A percentile compares a stretch with the other conserved stretches of the same genome.
phyloP scores from a whole-genome alignment of 257 asterid species.

The Solanum bulbocastanum region DNA sequence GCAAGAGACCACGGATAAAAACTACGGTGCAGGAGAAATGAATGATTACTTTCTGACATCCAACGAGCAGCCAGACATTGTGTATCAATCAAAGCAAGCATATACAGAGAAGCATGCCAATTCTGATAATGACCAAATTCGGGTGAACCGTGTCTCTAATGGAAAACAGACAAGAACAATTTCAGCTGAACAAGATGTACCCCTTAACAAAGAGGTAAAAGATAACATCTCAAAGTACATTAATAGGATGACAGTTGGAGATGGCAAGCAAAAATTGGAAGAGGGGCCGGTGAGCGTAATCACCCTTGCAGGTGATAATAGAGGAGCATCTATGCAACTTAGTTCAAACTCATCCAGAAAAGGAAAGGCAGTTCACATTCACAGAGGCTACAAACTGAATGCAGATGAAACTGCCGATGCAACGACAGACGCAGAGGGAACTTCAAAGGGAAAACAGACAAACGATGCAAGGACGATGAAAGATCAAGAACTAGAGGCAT shows the following conservation, averaged over 20 bases:
- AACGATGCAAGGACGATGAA: constrained; percentile 13
- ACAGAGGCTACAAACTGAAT: constrained; percentile 59
- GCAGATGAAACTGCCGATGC: constrained; percentile 31
- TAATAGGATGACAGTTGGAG: constrained; percentile 24
- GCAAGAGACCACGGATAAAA: constrained; percentile 14
- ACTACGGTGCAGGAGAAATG: constrained; percentile 8
- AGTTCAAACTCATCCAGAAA: constrained; percentile 36
- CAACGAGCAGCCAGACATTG: constrained; percentile 8
- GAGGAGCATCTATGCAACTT: constrained; percentile 81
- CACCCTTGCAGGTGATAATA: constrained; percentile 86
- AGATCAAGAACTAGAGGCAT: constrained; percentile 39
- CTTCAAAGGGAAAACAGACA: constrained; percentile 7
- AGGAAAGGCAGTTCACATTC: constrained; percentile 46
- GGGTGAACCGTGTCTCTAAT: constrained; percentile 7
- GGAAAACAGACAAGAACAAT: constrained; percentile 13
- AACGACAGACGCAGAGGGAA: constrained; percentile 42
- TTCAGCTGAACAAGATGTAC: constrained; percentile 16
- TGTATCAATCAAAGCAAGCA: constrained; percentile 10
- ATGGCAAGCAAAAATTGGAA: constrained; percentile 10
- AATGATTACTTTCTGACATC: constrained; percentile 3
- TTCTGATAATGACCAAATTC: constrained; percentile 9
- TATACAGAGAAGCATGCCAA: background rate
- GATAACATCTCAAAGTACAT: constrained; percentile 28
- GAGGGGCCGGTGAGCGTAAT: constrained; percentile 46
- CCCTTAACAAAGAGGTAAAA: constrained; percentile 27